Evolutionary conservation across 352 stramenopile species (phyloP).

Genomic region (Labyrinthula sp.): DNA sequence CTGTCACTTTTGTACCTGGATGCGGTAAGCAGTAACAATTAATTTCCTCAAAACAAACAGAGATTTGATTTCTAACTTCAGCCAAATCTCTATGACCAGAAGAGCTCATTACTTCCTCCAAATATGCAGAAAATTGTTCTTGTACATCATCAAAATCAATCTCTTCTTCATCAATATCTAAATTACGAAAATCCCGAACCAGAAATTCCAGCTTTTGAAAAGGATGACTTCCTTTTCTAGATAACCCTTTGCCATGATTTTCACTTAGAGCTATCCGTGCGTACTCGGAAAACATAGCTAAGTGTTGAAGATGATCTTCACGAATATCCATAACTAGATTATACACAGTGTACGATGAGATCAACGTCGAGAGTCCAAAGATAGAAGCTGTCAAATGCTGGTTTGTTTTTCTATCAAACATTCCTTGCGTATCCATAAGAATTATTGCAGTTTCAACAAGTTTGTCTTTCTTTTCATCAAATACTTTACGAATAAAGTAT

Average conservation of each 20-base stretch:
- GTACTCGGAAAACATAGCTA: conserved; percentile 95
- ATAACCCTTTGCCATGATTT: no score
- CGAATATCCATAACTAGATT: conserved; percentile 97
- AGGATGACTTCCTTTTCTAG: conserved; percentile 39
- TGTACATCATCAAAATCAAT: conserved; percentile 39
- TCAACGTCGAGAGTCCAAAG: conserved; percentile 86
- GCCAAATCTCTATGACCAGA: conserved; percentile 70
- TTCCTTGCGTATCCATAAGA: conserved; percentile 94
- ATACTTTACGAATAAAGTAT: conserved; percentile 73
- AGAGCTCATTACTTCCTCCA: conserved; percentile 59
- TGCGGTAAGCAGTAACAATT: conserved; percentile 82
- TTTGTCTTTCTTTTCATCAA: conserved; percentile 44
- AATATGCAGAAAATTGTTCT: conserved; percentile 21
- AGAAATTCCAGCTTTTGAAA: conserved; percentile 97
- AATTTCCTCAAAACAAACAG: conserved; percentile 79
- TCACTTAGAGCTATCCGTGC: conserved; percentile 29
- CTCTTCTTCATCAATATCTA: conserved; percentile 65
- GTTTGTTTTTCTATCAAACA: conserved; percentile 97
- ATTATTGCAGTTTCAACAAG: conserved; percentile 88
- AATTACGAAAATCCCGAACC: conserved; percentile 92
- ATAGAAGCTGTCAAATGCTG: conserved; percentile 93
- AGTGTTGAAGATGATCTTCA: conserved; percentile 95
- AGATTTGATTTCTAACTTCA: conserved; percentile 84
- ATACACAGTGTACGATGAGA: conserved; percentile 90
- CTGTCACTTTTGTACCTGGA: conserved; percentile 80